phyloP scores from a whole-genome alignment of 306 rosid genomes.

The Cucurbita argyrosperma region DNA sequence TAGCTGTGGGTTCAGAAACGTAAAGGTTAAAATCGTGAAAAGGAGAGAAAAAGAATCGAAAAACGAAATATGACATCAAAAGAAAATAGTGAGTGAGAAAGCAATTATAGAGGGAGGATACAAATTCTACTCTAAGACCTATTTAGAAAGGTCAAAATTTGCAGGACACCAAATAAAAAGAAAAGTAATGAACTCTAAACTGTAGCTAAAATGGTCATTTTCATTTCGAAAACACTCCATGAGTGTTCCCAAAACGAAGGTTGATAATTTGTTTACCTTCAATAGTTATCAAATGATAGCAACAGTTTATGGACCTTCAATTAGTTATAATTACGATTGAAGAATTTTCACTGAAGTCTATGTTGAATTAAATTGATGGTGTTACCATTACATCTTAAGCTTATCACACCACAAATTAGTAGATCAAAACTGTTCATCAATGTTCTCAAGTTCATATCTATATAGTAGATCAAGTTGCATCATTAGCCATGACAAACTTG shows the following conservation, averaged over 20 bases:
- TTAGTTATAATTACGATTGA: not conserved
- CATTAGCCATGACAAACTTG: not conserved
- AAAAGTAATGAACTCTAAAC: not conserved
- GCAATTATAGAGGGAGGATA: not conserved
- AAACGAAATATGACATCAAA: not conserved
- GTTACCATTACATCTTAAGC: not conserved
- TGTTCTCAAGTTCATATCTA: not conserved
- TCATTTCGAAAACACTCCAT: not conserved
- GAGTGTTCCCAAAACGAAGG: not conserved
- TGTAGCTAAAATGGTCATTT: not conserved
- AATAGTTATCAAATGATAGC: not conserved
- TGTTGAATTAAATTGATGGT: not conserved
- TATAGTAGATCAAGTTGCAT: not conserved
- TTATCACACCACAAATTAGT: not conserved
- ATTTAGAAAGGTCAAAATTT: not conserved
- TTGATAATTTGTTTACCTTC: no score
- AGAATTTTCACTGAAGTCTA: not conserved
- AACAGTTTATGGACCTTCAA: not conserved
- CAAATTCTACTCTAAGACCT: not conserved
- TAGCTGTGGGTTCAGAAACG: not conserved
- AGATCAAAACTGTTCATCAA: not conserved
- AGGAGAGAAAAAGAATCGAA: not conserved
- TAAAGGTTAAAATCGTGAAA: not conserved
- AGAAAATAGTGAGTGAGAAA: not conserved
- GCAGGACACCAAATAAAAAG: not conserved